Evolutionary conservation across 2,329 filamentous ascomycete genomes (phyloP).

Genomic region (Furcasterigmium sp.): DNA sequence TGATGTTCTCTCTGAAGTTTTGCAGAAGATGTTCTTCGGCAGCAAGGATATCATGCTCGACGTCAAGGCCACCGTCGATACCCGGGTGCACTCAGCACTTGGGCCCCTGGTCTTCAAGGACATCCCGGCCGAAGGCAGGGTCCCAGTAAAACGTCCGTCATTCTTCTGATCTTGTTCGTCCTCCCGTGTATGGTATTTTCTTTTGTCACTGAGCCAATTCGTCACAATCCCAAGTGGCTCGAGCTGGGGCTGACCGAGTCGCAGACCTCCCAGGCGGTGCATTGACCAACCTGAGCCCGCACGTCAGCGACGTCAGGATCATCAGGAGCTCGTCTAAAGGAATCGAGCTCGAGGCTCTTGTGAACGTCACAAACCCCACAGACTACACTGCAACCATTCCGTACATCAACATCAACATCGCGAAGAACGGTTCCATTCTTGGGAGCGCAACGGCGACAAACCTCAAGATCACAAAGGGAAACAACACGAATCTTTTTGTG

Average conservation of each 20-base stretch:
- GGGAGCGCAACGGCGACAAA: constrained; percentile 68
- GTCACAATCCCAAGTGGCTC: not conserved
- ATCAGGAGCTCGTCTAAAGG: constrained; percentile 66
- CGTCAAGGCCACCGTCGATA: constrained; percentile 76
- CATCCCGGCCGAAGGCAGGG: constrained; percentile 78
- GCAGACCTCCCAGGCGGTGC: constrained; percentile 55
- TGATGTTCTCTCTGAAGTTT: constrained; percentile 71
- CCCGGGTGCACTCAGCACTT: constrained; percentile 74
- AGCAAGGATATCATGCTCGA: constrained; percentile 63
- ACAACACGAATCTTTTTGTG: constrained; percentile 66
- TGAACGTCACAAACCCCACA: constrained; percentile 89
- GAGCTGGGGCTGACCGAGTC: constrained; percentile 24
- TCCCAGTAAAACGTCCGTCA: constrained; percentile 92
- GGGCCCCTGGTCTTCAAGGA: constrained; percentile 76
- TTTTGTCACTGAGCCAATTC: too few species aligned
- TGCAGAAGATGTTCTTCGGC: constrained; percentile 77
- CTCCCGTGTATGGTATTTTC: constrained; percentile 12
- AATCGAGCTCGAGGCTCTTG: constrained; percentile 62
- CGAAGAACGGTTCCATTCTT: constrained; percentile 67
- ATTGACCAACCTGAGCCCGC: constrained; percentile 47
- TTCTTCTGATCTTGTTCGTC: constrained; percentile 43
- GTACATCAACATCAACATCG: constrained; percentile 69
- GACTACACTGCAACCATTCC: constrained; percentile 80
- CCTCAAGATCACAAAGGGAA: constrained; percentile 59
- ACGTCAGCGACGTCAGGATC: constrained; percentile 67